Base-by-base conservation (phyloP, 1,284 basidiomycete species). In the Ganoderma lingzhi region DNA sequence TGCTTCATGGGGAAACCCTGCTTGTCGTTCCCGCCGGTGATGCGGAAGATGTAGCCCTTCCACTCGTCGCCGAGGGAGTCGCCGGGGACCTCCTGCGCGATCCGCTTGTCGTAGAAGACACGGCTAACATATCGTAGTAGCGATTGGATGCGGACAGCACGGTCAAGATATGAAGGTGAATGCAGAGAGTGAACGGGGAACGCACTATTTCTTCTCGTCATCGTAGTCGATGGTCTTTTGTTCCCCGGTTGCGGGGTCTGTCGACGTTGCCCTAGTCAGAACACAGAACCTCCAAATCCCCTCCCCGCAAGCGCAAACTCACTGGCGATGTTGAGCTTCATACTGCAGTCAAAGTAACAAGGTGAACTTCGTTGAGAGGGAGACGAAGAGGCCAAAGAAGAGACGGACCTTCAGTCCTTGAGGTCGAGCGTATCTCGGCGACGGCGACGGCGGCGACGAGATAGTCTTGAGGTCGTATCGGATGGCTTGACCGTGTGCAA, bases 1-100 rank as follows among this genome's bases (percentile, higher is more conserved):
- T 99, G 97, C 87, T 99, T 99, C 96, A 98, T 98, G 66, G 96
- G 96, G 91, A 98, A 98, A 83, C 95, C 94, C 82, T 95, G 94
- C 85, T 95, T 96, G 89, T 97, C 96, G 87, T 97, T 97, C 73
- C 96, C 96, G 79, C 97, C 97, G 62, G 96, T 96, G 86, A 99
- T 95, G 80, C 96, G 93, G 89, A 98, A 91, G 83, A 98, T 86
- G 87, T 99, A 99, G 72, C 97, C 97, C 84, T 96, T 96, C 90
- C 91, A 99, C 86, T 99, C 97, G 81, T 98, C 95, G 78, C 97
- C 96, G 78, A 99, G 86, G 66, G 91, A 83, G 87, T 98, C 96
- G 75, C 90, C 94, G 70, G 94, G 89, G 79, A 99, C 95, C 85
- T 99, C 97, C 82, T 98, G 96, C 56, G 95, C 81, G 87, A 99